Percentiles rank a stretch among this genome's conserved stretches.
phyloP scores from a whole-genome alignment of 768 basidiomycete species.

The Saitozyma podzolica region DNA sequence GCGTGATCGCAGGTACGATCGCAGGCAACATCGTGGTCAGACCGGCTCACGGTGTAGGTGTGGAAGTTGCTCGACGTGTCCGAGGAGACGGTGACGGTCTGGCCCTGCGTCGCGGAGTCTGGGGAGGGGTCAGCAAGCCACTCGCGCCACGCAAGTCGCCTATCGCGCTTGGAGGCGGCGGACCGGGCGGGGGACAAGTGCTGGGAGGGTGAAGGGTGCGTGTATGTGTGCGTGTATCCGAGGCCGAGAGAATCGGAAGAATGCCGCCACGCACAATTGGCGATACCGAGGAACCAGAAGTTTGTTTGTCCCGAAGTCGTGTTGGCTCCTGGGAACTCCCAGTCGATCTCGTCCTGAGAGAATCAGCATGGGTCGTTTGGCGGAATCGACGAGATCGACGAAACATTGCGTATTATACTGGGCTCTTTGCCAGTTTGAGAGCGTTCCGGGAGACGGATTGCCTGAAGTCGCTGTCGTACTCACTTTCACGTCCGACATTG shows the following conservation, averaged over 20 bases:
- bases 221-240: no score
- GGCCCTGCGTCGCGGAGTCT: constrained; percentile 36
- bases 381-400: background rate
- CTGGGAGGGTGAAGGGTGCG: no score
- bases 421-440: no score
- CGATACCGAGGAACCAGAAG: constrained; percentile 51
- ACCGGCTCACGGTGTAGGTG: constrained; percentile 30
- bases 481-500: constrained; percentile 70
- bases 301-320: constrained; percentile 74
- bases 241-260: background rate
- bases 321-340: constrained; percentile 51
- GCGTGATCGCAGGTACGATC: background rate
- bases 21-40: background rate
- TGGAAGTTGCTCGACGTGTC: constrained; percentile 34
- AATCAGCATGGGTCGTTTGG: background rate
- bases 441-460: no score
- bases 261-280: constrained; percentile 30
- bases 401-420: no score
- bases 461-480: constrained; percentile 3
- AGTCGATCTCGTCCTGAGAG: constrained; percentile 40
- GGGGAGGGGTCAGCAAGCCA: background rate
- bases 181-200: no score
- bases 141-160: background rate
- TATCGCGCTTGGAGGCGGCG: no score
- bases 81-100: constrained; percentile 16